These are phyloP conservation scores for Eucalyptus victrix DNA, from an alignment of 345 rosid species.

Conservation along the genomic window DNA sequence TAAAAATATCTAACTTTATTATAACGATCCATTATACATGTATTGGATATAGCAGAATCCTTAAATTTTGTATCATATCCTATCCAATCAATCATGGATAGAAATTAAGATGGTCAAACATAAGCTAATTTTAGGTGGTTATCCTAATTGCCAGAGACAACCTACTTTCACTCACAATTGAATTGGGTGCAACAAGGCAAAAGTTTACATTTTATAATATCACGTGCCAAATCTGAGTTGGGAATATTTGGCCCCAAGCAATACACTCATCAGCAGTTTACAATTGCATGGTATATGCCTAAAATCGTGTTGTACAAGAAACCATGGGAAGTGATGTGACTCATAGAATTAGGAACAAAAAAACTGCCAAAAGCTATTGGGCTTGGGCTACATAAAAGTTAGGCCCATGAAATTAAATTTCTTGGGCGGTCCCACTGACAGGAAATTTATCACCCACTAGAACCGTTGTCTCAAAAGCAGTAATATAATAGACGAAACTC, in stretches of 20 bases:
- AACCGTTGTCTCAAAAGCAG: not conserved
- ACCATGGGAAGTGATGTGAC: not conserved
- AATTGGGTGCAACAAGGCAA: no score
- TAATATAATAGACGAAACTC: not conserved
- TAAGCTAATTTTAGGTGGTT: not conserved
- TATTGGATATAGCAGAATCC: no score
- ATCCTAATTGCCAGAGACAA: not conserved
- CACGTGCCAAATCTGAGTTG: not conserved
- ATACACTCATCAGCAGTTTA: not conserved
- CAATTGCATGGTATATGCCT: not conserved
- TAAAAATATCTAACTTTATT: no score
- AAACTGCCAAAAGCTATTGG: not conserved
- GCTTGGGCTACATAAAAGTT: not conserved
- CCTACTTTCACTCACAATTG: not conserved
- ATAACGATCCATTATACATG: no score
- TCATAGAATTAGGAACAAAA: not conserved
- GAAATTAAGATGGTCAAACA: no score
- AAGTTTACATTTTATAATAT: not conserved
- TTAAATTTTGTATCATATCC: rapidly evolving
- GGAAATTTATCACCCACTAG: not conserved
- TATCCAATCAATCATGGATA: no score
- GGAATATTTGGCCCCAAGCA: not conserved
- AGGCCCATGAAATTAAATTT: not conserved
- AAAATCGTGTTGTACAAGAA: not conserved
- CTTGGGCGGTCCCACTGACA: not conserved